phyloP scores from a whole-genome alignment of 2,329 filamentous ascomycete species.

The Periglandula ipomoeae region DNA sequence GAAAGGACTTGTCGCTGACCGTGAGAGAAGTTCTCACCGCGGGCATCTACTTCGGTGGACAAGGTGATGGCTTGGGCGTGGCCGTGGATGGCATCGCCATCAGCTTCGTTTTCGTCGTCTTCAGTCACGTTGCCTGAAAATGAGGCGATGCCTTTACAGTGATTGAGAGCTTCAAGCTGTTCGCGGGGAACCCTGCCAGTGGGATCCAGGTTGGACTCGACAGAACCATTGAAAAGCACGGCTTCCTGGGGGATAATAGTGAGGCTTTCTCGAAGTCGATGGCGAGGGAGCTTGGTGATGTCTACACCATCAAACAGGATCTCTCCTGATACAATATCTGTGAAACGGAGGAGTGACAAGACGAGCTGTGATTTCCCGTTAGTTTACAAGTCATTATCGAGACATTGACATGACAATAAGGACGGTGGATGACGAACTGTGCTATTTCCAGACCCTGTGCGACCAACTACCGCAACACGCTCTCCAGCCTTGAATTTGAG shows the following conservation, averaged over 20 bases:
- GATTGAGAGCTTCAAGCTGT: conserved; percentile 49
- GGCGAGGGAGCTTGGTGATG: conserved; percentile 41
- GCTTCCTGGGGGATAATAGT: conserved; percentile 53
- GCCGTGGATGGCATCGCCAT: conserved; percentile 9
- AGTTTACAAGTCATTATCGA: not conserved
- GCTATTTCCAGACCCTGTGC: conserved; percentile 76
- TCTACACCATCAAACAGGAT: conserved; percentile 48
- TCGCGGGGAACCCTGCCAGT: conserved; percentile 45
- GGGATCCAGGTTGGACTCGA: conserved; percentile 54
- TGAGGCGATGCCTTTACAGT: conserved; percentile 51
- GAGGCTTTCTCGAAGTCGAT: conserved; percentile 41
- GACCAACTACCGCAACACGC: conserved; percentile 69
- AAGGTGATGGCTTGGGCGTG: conserved; percentile 24
- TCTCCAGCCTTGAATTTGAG: conserved; percentile 54
- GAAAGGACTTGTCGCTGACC: conserved; percentile 50
- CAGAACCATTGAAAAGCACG: conserved; percentile 44
- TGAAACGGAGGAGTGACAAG: conserved; percentile 45
- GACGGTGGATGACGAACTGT: conserved; percentile 52
- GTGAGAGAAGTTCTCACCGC: conserved; percentile 47
- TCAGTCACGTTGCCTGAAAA: conserved; percentile 33
- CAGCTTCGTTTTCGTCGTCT: conserved; percentile 17
- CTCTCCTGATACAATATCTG: conserved; percentile 39
- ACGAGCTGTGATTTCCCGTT: conserved; percentile 26
- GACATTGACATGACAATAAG: not conserved
- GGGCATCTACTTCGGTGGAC: conserved; percentile 38